Base-by-base conservation (phyloP, 2,329 filamentous ascomycete genomes). In the Catunica adiposa region DNA sequence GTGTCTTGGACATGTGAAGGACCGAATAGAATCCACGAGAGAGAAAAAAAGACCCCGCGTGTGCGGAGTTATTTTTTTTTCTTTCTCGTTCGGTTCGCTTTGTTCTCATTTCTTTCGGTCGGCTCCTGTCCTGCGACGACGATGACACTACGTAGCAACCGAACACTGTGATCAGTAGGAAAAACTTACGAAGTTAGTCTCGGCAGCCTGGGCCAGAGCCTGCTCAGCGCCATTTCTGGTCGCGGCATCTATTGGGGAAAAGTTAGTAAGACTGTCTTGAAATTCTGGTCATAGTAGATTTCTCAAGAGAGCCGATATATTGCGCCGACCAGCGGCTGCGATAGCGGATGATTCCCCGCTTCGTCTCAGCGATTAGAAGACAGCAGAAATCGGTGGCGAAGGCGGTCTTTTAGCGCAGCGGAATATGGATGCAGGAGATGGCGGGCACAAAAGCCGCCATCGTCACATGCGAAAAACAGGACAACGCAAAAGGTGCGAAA, bases 171-270 rank as follows among this genome's bases (percentile, higher is more conserved):
- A 34, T 5, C 29, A 5, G 53, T 55, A 58, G 58, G 56, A 51
- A 50, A 61, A 62, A 68, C 71, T 66, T 82, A 98, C 92, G 70
- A 97, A 98, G 75, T 98, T 90, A 68, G 82, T 84, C 71, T 95
- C 88, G 62, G 90, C 86, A 65, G 92, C 92, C 71, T 92, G 86
- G 64, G 77, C 81, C 64, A 98, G 86, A 74, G 96, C 89, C 71
- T 92, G 84, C 75, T 98, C 92, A 64, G 92, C 90, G 71, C 82
- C 83, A 69, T 86, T 83, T 77, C 92, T 89, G 70, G 86, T 82
- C 67, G 82, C 78, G 70, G 88, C 85, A 79, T 98, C 92, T 60
- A 62, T 22, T 29, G 47, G 46, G 17, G 38, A 52, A 22, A 38
- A 38, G 11, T 40, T 17, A 52, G 31, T 38, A 11, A 52, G 31